These are phyloP conservation scores for Aegilops sharonensis DNA, from an alignment of 176 grass and related monocot genomes.

Conservation along the genomic window DNA sequence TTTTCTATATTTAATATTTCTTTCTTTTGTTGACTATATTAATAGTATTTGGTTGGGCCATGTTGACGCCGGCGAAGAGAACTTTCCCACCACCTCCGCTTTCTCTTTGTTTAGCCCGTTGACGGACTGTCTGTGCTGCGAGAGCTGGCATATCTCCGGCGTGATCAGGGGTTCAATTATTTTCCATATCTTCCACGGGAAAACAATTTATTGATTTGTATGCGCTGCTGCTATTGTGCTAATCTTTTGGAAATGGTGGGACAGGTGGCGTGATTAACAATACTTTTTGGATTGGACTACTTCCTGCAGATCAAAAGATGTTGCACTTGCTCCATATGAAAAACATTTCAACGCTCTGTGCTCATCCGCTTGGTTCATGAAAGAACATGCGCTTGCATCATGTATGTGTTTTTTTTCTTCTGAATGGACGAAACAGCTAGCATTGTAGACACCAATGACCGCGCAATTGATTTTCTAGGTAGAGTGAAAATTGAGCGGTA, in stretches of 20 bases:
- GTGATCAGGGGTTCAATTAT: slow-evolving; percentile 26
- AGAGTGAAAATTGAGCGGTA: too few species aligned
- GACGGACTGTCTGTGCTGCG: slow-evolving; percentile 11
- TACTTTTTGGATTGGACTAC: too few species aligned
- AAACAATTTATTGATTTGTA: background rate
- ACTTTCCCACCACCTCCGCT: background rate
- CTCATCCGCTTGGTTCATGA: background rate
- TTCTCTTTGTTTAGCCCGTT: slow-evolving; percentile 29
- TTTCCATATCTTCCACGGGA: background rate
- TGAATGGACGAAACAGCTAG: background rate
- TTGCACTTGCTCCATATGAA: background rate
- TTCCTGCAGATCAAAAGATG: background rate
- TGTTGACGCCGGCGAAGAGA: slow-evolving; percentile 15
- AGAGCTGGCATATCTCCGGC: slow-evolving; percentile 39
- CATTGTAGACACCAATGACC: too few species aligned
- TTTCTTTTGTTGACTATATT: background rate
- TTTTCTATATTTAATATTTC: background rate
- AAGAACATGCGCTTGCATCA: background rate
- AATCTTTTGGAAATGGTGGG: background rate
- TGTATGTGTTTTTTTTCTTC: background rate
- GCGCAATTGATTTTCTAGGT: too few species aligned
- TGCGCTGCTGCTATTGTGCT: background rate
- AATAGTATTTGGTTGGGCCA: background rate
- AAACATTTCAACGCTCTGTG: background rate
- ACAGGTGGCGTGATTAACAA: background rate